Evolutionary conservation across 164 flowering plant species (phyloP), one percentile per base, ranked within the genome.

Genomic region (Chloranthus sessilifolius): DNA sequence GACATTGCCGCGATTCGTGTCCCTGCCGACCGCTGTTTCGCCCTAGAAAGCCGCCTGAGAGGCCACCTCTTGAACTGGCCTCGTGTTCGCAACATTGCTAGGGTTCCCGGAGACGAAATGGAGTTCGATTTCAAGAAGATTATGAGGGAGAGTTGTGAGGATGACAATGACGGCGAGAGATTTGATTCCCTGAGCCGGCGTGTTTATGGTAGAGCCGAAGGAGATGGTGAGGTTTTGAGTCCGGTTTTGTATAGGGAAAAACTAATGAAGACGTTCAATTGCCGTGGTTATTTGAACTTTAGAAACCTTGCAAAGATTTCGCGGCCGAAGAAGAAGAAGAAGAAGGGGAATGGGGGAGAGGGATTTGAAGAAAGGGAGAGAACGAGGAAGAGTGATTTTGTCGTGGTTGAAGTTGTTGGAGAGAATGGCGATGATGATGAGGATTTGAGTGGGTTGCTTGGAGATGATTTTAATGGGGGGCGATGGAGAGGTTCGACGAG

Each of bases 21-120:
- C 44, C 88, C 97, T 4, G 56, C 97, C 0, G 78, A 68, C 36
- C 73, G 73, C 35, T 86, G 97, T 51, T 76, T 58, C 43, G 62
- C 76, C 23, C 74, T 92, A 3, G 99, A 92, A 54, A 75, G 53
- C 51, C 82, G 88, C 11, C 67, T 92, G 34, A 62, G 97, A 9
- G 97, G 97, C 24, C 97, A 88, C 63, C 78, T 92, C 7, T 60
- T 92, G 53, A 92, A 92, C 61, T 88, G 99, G 99, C 95, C 99
- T 4, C 77, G 99, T 5, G 57, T 92, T 29, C 74, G 78, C n/a
- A 92, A 92, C 70, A 65, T 88, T 17, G 95, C 92, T 14, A 68
- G 96, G 45, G 96, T 88, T 39, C 77, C 82, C 1, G 95, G 95
- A 0, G 96, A 88, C 16, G 97, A 92, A 17, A 57, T 88, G 23